Evolutionary conservation across 257 asterid genomes (phyloP).

Genomic region (Plantago major): DNA sequence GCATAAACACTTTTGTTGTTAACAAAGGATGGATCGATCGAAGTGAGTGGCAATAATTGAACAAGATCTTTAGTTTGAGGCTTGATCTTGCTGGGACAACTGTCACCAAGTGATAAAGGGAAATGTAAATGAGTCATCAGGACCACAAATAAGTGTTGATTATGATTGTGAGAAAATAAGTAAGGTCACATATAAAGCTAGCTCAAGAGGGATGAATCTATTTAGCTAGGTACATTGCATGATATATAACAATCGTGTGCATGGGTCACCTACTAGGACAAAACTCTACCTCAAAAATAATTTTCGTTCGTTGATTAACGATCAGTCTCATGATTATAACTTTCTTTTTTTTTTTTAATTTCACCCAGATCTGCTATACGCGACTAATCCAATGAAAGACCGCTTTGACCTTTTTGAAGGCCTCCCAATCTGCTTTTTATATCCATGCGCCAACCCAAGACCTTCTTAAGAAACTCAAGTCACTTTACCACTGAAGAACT

Average conservation of each 20-base stretch:
- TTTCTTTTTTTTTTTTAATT: too few relatives aligned
- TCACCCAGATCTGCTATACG: too few relatives aligned
- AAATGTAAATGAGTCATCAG: slow-evolving; percentile 17
- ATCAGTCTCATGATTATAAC: too few relatives aligned
- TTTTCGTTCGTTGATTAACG: not conserved
- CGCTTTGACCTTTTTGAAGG: too few relatives aligned
- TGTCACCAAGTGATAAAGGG: slow-evolving; percentile 13
- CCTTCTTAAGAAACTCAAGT: too few relatives aligned
- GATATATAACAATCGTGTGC: slow-evolving; percentile 20
- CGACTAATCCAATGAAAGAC: too few relatives aligned
- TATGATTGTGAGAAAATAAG: slow-evolving; percentile 18
- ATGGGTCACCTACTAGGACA: slow-evolving; percentile 18
- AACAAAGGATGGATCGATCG: too few relatives aligned
- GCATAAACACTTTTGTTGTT: too few relatives aligned
- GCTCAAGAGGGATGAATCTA: slow-evolving; percentile 8
- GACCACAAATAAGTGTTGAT: slow-evolving; percentile 39
- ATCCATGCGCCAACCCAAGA: too few relatives aligned
- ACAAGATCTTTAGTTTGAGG: slow-evolving; percentile 9
- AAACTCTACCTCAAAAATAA: not conserved
- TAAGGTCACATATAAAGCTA: not conserved
- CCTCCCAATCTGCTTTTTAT: too few relatives aligned
- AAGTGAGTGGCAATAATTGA: slow-evolving; percentile 8
- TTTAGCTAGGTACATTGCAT: slow-evolving; percentile 26
- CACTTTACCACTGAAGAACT: too few relatives aligned
- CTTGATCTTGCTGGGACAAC: slow-evolving; percentile 28